Base-by-base conservation (phyloP, 108 stramenopile genomes). In the Seminavis robusta region DNA sequence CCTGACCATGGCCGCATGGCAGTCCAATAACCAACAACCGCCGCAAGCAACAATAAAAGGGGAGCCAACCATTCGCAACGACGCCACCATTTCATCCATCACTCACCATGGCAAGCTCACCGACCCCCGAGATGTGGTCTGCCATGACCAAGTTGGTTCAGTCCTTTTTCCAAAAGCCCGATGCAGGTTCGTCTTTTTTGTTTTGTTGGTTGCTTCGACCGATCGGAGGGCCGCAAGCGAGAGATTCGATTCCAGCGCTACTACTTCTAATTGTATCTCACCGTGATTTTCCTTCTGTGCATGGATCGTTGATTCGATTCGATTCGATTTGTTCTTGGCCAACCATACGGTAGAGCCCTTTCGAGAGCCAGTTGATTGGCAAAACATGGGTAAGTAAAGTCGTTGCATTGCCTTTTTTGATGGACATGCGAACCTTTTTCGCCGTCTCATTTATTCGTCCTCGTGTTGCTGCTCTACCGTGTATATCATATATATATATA, bases 281-380 rank as follows among this genome's bases (percentile, higher is more conserved):
- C n/a, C n/a, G n/a, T n/a, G n/a, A n/a, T n/a, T n/a, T n/a, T n/a
- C n/a, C n/a, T n/a, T n/a, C n/a, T n/a, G n/a, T n/a, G n/a, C n/a
- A n/a, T n/a, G n/a, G n/a, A n/a, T n/a, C n/a, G n/a, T n/a, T n/a
- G n/a, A n/a, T n/a, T n/a, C n/a, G n/a, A n/a, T n/a, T n/a, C n/a
- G n/a, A n/a, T n/a, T n/a, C n/a, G 39, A 17, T 38, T 54, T 59
- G 41, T 61, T 38, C 17, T 34, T 49, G 2, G 1, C 39, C 63
- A n/a, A 6, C 19, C 32, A 42, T 8, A 33, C 15, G 17, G 21
- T 52, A 87, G 92, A 83, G 59, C 94, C 96, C 13, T 98, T 98
- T 76, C 84, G 94, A 50, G 90, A 92, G 45, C 96, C 95, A 1
- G 98, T 99, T 23, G 92, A 95, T 74, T 97, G 97, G 97, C 74